Evolutionary conservation across 768 basidiomycete species (phyloP), one percentile per base, ranked within the genome.

Genomic region (Russula virescens): DNA sequence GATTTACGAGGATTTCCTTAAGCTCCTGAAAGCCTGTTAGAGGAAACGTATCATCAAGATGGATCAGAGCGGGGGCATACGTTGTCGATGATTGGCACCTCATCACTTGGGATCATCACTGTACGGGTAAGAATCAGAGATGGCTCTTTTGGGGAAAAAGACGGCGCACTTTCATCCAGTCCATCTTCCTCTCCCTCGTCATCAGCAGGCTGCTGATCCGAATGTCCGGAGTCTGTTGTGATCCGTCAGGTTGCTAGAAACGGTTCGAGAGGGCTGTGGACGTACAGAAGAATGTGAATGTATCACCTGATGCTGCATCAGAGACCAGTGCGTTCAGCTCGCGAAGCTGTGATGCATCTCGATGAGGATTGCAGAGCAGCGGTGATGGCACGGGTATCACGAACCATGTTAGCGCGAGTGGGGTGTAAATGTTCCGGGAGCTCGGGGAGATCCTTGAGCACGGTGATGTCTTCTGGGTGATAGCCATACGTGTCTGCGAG

Each of bases 241-340:
- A 19, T 18, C 16, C 10, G 8, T 58, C 9, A 46, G 35, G 21
- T 11, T 31, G 10, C 10, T n/a, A 18, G 43, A 5, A 45, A 14
- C 26, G 23, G 14, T 25, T 25, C 13, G 25, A 35, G 34, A 46
- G 8, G 25, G n/a, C 21, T 1, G 35, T 28, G 18, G 14, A 57
- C 70, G 25, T 45, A 72, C 72, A 73, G 21, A 72, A 60, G 47
- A 73, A 72, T 21, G 60, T 65, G 23, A 71, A 62, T n/a, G 19
- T 61, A 35, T 73, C 72, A 38, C 68, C 71, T 3, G 62, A 43
- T 49, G 50, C 48, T 5, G 65, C 71, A 46, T 62, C 67, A 28
- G 45, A 19, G 47, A 71, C 66, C 26, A 70, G 57, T 2, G 31
- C 28, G 2, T 64, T 31, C 40, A 71, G 58, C 38, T 67, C 62